Percentiles rank a stretch among this genome's conserved stretches.
Evolutionary conservation across 768 basidiomycete genomes (phyloP).

Genomic region (Phylloporus sp.): DNA sequence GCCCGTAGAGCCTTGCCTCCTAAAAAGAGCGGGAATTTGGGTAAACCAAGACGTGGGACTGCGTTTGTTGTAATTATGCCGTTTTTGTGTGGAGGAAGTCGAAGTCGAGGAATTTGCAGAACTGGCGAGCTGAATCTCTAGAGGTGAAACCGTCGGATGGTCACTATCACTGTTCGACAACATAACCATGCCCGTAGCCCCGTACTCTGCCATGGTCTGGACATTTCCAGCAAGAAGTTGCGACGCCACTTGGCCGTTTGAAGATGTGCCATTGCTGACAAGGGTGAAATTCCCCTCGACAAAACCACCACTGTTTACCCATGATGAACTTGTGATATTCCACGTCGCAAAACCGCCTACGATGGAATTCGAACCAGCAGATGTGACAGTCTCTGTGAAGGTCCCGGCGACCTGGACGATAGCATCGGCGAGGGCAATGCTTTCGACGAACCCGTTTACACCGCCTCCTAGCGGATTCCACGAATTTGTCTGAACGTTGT

Average conservation of each 20-base stretch:
- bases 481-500: conserved; percentile 55
- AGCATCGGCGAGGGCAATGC: conserved; percentile 45
- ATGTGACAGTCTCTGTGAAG: conserved; percentile 51
- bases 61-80: conserved; percentile 35
- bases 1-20: conserved; percentile 47
- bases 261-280: conserved; percentile 59
- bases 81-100: conserved; percentile 32
- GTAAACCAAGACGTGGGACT: conserved; percentile 45
- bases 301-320: conserved; percentile 75
- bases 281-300: conserved; percentile 66
- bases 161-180: conserved; percentile 58
- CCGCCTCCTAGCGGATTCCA: conserved; percentile 74
- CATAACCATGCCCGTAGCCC: conserved; percentile 76
- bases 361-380: conserved; percentile 31
- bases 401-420: conserved; percentile 69
- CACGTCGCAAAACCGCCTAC: conserved; percentile 71
- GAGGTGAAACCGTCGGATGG: conserved; percentile 56
- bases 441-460: conserved; percentile 69
- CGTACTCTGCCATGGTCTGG: conserved; percentile 50
- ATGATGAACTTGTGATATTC: conserved; percentile 53
- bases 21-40: conserved; percentile 38
- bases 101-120: conserved; percentile 31
- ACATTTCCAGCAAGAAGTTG: conserved; percentile 73
- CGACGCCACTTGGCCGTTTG: conserved; percentile 32
- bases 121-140: conserved; percentile 52